Conservation (phyloP, 1,284 basidiomycete species). For the Hypsizygus ulmarius region DNA sequence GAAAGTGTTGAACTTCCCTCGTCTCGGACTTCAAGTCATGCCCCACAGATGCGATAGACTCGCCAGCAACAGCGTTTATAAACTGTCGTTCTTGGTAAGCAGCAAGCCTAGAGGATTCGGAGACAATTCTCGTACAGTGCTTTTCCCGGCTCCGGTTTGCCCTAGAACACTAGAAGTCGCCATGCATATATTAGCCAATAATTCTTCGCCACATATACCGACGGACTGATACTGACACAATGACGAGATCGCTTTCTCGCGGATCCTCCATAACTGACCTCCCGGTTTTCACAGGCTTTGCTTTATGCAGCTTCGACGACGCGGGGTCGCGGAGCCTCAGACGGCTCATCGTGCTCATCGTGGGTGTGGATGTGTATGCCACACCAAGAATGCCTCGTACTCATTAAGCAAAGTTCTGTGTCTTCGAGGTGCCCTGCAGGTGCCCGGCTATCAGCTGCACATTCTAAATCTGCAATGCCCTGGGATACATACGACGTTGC, state of each 20-base stretch:
- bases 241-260: not conserved
- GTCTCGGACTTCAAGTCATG: conserved; percentile 2
- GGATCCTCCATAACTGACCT: not conserved
- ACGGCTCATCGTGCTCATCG: too few species aligned
- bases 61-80: not conserved
- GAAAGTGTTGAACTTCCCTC: not conserved
- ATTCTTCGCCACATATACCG: too few species aligned
- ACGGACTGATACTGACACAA: not conserved
- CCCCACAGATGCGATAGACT: not conserved
- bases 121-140: not conserved
- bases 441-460: too few species aligned
- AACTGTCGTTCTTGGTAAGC: not conserved
- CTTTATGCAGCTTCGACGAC: not conserved
- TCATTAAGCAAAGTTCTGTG: too few species aligned
- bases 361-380: too few species aligned
- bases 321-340: too few species aligned
- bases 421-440: too few species aligned
- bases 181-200: not conserved
- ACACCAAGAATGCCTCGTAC: too few species aligned
- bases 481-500: too few species aligned
- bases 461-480: too few species aligned
- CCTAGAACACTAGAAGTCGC: not conserved
- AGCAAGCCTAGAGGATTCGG: not conserved
- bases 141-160: not conserved
- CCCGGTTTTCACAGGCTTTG: not conserved